Conservation (phyloP, 129 eudicot species). For the Tagetes patula region DNA sequence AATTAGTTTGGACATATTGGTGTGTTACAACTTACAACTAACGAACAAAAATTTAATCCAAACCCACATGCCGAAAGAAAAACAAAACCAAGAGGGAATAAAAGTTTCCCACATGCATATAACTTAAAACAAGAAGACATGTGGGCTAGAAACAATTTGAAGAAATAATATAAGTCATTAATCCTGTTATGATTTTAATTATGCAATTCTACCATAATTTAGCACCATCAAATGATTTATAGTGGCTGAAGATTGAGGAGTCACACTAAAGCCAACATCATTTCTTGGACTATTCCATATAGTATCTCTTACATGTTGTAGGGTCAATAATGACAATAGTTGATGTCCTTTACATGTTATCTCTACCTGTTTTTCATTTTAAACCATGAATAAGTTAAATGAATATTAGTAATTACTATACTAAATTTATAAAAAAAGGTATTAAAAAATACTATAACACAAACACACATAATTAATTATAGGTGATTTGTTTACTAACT, state of each 20-base stretch:
- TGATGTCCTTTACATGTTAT: conserved; percentile 87
- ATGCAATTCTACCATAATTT: conserved; percentile 47
- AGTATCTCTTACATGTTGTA: conserved; percentile 76
- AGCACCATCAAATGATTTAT: conserved; percentile 56
- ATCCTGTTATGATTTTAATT: neutral
- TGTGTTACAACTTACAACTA: conserved; percentile 11
- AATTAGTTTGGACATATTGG: conserved; percentile 22
- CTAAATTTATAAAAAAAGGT: too few species aligned
- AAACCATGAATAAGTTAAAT: neutral
- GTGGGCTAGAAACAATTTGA: conserved; percentile 26
- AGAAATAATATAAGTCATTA: neutral
- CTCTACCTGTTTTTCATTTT: conserved; percentile 53
- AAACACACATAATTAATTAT: too few species aligned
- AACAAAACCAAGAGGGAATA: conserved; percentile 27
- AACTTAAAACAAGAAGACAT: conserved; percentile 26
- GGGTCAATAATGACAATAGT: conserved; percentile 53
- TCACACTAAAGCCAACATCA: conserved; percentile 27
- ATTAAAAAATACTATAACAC: too few species aligned
- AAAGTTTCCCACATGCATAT: conserved; percentile 24
- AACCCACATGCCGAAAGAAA: conserved; percentile 26
- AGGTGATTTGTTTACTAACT: too few species aligned
- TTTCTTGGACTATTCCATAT: conserved; percentile 54
- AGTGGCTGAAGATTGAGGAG: conserved; percentile 35
- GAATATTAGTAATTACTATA: neutral
- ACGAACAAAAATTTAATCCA: conserved; percentile 27